Percentiles rank a stretch among this genome's conserved stretches.
Evolutionary conservation across 2,329 filamentous ascomycete species (phyloP).

Genomic region (Aspergillus hiratsukae): DNA sequence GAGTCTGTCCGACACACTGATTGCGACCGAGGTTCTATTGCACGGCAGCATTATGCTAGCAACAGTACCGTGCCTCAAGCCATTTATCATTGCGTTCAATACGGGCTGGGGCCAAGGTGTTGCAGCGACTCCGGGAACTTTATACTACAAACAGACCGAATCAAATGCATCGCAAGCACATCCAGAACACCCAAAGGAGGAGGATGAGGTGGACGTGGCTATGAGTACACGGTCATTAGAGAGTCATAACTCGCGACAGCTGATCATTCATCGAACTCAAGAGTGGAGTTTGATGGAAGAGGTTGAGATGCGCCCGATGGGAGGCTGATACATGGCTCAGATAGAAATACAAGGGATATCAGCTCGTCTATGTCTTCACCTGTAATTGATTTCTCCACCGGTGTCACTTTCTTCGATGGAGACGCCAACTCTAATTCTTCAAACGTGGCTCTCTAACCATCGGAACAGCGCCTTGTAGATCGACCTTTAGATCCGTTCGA

Average conservation of each 20-base stretch:
- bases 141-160: too few species aligned
- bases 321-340: not conserved
- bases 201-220: too few species aligned
- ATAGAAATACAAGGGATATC: not conserved
- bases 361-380: not conserved
- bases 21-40: slow-evolving; percentile 37
- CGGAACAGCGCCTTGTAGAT: not conserved
- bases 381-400: not conserved
- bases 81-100: slow-evolving; percentile 40
- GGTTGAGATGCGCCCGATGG: not conserved
- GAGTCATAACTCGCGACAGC: slow-evolving; percentile 11
- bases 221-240: slow-evolving; percentile 5
- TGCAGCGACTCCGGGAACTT: too few species aligned
- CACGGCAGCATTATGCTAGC: slow-evolving; percentile 40
- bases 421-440: not conserved
- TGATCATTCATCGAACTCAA: slow-evolving; percentile 17
- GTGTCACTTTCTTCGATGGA: not conserved
- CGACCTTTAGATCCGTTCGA: not conserved
- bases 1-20: slow-evolving; percentile 26
- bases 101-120: slow-evolving; percentile 30
- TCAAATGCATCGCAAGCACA: too few species aligned
- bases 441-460: slow-evolving; percentile 2
- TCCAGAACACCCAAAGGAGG: too few species aligned
- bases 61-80: slow-evolving; percentile 40
- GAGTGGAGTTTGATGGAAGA: slow-evolving; percentile 8